A percentile compares a stretch with the other conserved stretches of the same genome.
phyloP scores from a whole-genome alignment of 1,284 basidiomycete species.

The Mycena citricolor region DNA sequence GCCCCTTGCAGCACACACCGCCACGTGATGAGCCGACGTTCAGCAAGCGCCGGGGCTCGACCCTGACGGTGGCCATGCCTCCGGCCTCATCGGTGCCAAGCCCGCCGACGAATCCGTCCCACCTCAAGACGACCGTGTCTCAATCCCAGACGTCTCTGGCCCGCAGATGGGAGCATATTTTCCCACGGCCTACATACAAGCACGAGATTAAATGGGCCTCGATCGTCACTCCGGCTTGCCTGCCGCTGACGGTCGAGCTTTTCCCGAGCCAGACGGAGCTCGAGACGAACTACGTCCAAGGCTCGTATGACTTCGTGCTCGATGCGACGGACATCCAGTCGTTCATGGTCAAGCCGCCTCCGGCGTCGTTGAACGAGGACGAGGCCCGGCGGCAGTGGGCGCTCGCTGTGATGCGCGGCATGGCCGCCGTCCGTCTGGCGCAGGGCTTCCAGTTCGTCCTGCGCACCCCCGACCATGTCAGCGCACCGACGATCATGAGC shows the following conservation, averaged over 20 bases:
- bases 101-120: constrained; percentile 62
- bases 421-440: constrained; percentile 88
- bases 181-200: constrained; percentile 75
- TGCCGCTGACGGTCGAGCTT: constrained; percentile 92
- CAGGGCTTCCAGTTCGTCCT: constrained; percentile 98
- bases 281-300: constrained; percentile 77
- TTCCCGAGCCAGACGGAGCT: constrained; percentile 79
- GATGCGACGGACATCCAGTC: constrained; percentile 77
- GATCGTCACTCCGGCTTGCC: constrained; percentile 79
- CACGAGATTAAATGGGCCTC: constrained; percentile 94
- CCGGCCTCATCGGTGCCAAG: constrained; percentile 46
- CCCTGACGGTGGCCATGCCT: constrained; percentile 40
- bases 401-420: constrained; percentile 86
- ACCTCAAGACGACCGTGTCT: constrained; percentile 53
- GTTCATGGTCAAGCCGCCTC: constrained; percentile 73
- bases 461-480: constrained; percentile 9
- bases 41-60: constrained; percentile 54
- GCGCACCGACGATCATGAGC: not conserved
- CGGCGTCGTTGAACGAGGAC: constrained; percentile 38
- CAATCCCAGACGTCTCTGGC: constrained; percentile 71
- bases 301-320: constrained; percentile 78
- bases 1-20: constrained; percentile 47
- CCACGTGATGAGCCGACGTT: constrained; percentile 61
- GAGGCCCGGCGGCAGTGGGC: constrained; percentile 69
- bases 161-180: constrained; percentile 86